A percentile compares a stretch with the other conserved stretches of the same genome.
Evolutionary conservation across 495 filamentous ascomycete genomes (phyloP).

Genomic region (Xylaria palmicola): DNA sequence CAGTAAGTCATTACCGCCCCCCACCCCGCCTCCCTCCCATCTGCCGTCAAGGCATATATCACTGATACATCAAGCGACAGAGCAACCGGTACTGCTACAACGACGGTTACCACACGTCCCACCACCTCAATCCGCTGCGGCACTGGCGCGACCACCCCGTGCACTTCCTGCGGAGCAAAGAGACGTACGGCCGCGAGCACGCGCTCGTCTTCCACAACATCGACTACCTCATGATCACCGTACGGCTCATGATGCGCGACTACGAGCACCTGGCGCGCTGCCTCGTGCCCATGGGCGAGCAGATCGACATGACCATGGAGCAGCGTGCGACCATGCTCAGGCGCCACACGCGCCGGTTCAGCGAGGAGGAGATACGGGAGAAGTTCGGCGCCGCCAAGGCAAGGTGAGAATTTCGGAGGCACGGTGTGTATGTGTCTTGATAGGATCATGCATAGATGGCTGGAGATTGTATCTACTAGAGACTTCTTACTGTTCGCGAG

Average conservation of each 20-base stretch:
- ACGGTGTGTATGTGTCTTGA: no score
- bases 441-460: no score
- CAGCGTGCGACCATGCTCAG: slow-evolving; percentile 62
- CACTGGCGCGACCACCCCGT: slow-evolving; percentile 74
- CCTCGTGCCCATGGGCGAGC: slow-evolving; percentile 67
- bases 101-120: slow-evolving; percentile 76
- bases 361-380: slow-evolving; percentile 53
- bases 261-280: slow-evolving; percentile 62
- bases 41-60: no score
- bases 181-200: slow-evolving; percentile 55
- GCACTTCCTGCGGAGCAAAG: slow-evolving; percentile 62
- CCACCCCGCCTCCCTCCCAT: background rate
- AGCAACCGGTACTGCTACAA: slow-evolving; percentile 75
- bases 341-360: slow-evolving; percentile 60
- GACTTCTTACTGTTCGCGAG: no score
- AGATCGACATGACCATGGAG: slow-evolving; percentile 58
- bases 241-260: slow-evolving; percentile 59
- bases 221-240: slow-evolving; percentile 68
- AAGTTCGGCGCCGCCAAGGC: slow-evolving; percentile 33
- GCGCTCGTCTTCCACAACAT: slow-evolving; percentile 72
- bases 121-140: slow-evolving; percentile 69
- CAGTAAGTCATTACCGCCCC: slow-evolving; percentile 47
- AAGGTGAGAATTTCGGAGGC: background rate
- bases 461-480: no score
- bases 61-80: slow-evolving; percentile 28